Evolutionary conservation across 495 filamentous ascomycete genomes (phyloP).

Genomic region (Neurospora terricola): DNA sequence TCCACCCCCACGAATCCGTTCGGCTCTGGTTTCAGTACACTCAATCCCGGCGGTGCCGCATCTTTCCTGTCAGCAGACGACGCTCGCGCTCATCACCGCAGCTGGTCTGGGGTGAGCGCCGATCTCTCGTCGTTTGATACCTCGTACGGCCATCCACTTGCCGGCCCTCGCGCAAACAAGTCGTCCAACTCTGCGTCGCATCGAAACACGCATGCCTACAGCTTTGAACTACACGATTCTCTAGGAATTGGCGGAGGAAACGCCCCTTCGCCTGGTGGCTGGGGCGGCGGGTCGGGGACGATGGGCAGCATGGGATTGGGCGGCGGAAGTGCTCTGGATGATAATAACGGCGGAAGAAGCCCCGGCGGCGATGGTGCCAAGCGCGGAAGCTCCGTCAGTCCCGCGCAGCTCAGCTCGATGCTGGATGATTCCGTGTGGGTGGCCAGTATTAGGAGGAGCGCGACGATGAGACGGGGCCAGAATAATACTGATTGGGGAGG

Average conservation of each 20-base stretch:
- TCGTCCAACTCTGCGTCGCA: slow-evolving; percentile 17
- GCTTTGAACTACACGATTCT: slow-evolving; percentile 34
- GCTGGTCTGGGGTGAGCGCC: slow-evolving; percentile 27
- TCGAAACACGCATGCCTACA: slow-evolving; percentile 27
- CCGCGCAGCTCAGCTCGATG: slow-evolving; percentile 68
- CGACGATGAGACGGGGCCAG: slow-evolving; percentile 53
- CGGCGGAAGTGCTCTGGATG: slow-evolving; percentile 3
- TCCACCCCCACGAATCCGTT: slow-evolving; percentile 1
- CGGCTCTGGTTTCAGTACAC: slow-evolving; percentile 14
- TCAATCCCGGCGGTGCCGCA: background rate
- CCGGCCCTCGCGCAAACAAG: slow-evolving; percentile 22
- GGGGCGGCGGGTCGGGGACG: slow-evolving; percentile 6
- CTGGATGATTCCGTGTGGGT: slow-evolving; percentile 85
- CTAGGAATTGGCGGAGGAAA: background rate
- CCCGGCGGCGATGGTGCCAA: slow-evolving; percentile 31
- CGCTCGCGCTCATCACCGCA: slow-evolving; percentile 25
- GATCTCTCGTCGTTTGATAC: slow-evolving; percentile 35
- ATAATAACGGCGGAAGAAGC: slow-evolving; percentile 20
- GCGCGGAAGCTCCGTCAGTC: slow-evolving; percentile 60
- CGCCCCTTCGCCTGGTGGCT: slow-evolving; percentile 33
- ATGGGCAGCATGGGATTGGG: background rate
- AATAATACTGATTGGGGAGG: background rate
- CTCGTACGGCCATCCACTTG: slow-evolving; percentile 33
- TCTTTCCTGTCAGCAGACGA: slow-evolving; percentile 27
- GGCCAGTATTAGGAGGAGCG: slow-evolving; percentile 80